Percentiles rank a stretch among this genome's conserved stretches.
Evolutionary conservation across 106 monocot species (phyloP).

Genomic region (Platanthera zijinensis): DNA sequence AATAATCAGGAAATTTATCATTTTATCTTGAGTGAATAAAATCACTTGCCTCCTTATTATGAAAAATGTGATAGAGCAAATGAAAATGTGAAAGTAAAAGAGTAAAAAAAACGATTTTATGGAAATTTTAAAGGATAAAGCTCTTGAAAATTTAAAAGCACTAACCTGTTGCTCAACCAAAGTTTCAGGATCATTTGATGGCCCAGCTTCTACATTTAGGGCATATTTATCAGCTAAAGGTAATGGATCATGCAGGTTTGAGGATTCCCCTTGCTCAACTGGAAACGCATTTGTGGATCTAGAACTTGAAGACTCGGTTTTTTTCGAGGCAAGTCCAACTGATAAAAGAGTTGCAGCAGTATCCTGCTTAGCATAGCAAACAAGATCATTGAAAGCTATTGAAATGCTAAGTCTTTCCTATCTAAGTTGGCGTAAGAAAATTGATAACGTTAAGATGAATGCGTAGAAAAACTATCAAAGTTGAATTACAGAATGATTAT

Average conservation of each 20-base stretch:
- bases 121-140: neutral
- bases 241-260: slow-evolving; percentile 25
- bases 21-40: too few relatives aligned
- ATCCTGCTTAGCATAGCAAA: slow-evolving; percentile 24
- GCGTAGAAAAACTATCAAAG: too few relatives aligned
- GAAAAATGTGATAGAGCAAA: neutral
- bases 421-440: neutral
- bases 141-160: slow-evolving; percentile 15
- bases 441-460: neutral
- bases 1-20: too few relatives aligned
- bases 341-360: slow-evolving; percentile 52
- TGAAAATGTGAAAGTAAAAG: neutral
- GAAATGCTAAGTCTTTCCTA: neutral
- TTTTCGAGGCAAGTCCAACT: slow-evolving; percentile 60
- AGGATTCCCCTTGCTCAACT: slow-evolving; percentile 21
- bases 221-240: slow-evolving; percentile 23
- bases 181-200: slow-evolving; percentile 14
- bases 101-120: neutral
- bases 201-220: slow-evolving; percentile 7
- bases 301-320: slow-evolving; percentile 26
- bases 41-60: neutral
- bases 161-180: slow-evolving; percentile 4
- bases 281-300: slow-evolving; percentile 6
- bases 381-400: neutral
- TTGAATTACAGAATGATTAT: too few relatives aligned